Percentiles rank a stretch among this genome's conserved stretches.
phyloP scores from a whole-genome alignment of 225 moss, liverwort and hornwort genomes.

The Climacium dendroides region DNA sequence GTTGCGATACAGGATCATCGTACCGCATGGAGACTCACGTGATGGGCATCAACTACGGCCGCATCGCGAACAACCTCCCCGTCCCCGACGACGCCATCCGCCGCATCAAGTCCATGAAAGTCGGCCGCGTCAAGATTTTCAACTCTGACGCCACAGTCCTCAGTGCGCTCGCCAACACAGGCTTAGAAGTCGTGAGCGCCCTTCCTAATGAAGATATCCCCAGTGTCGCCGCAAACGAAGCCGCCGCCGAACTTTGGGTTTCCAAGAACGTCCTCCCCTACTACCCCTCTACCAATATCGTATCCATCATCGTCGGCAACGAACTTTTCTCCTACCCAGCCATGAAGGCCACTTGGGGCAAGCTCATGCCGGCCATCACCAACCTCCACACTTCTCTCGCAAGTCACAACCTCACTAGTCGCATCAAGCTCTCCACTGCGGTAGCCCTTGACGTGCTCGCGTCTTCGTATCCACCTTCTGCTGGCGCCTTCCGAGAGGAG shows the following conservation, averaged over 20 bases:
- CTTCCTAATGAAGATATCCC: conserved; percentile 62
- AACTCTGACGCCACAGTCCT: conserved; percentile 45
- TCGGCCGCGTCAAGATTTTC: conserved; percentile 71
- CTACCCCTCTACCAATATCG: conserved; percentile 60
- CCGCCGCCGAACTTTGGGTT: conserved; percentile 37
- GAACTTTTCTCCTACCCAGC: conserved; percentile 69
- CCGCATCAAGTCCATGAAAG: conserved; percentile 41
- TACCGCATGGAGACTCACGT: conserved; percentile 29
- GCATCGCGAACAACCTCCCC: conserved; percentile 53
- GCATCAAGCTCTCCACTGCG: conserved; percentile 66
- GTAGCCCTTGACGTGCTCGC: conserved; percentile 51
- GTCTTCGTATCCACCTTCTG: conserved; percentile 60
- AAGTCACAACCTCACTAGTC: conserved; percentile 34
- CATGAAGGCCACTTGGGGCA: conserved; percentile 9
- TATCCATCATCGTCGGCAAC: conserved; percentile 59
- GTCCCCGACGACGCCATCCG: conserved; percentile 33
- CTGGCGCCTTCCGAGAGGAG: conserved; percentile 32
- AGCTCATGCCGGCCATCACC: conserved; percentile 66
- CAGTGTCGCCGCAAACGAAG: conserved; percentile 21
- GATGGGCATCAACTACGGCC: conserved; percentile 80
- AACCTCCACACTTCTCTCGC: conserved; percentile 59
- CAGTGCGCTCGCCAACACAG: conserved; percentile 66
- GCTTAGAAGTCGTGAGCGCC: conserved; percentile 57
- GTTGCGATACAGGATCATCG: background rate
- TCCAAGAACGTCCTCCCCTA: conserved; percentile 21